Percentiles rank a stretch among this genome's conserved stretches.
Conservation (phyloP, 2,329 filamentous ascomycete species). For the Hymenoscyphus scutula region DNA sequence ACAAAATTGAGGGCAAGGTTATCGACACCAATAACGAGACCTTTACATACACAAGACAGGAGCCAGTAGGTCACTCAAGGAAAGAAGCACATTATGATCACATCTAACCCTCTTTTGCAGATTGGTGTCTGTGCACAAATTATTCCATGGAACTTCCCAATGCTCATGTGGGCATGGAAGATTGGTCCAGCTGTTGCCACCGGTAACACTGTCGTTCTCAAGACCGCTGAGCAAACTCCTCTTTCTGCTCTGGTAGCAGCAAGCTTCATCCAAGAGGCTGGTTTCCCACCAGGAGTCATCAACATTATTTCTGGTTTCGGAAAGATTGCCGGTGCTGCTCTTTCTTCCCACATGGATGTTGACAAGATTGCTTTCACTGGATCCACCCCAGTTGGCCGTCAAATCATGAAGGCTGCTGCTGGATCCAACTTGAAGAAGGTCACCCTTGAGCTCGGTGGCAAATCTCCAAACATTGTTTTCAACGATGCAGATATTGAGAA, state of each 20-base stretch:
- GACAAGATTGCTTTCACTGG: conserved; percentile 68
- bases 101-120: conserved; percentile 18
- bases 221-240: conserved; percentile 62
- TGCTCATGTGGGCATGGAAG: conserved; percentile 68
- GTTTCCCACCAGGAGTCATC: conserved; percentile 63
- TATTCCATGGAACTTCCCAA: conserved; percentile 71
- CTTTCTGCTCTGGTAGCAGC: conserved; percentile 54
- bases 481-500: conserved; percentile 60
- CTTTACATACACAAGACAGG: conserved; percentile 67
- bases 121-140: conserved; percentile 70
- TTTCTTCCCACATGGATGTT: conserved; percentile 61
- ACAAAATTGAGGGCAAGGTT: conserved; percentile 69
- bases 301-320: conserved; percentile 66
- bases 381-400: conserved; percentile 58
- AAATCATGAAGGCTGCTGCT: conserved; percentile 63
- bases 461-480: conserved; percentile 62
- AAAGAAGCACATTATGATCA: conserved; percentile 17
- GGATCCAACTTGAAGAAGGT: conserved; percentile 64
- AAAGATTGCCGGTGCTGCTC: conserved; percentile 62
- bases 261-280: conserved; percentile 58
- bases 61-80: conserved; percentile 51
- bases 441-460: conserved; percentile 61
- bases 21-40: conserved; percentile 63
- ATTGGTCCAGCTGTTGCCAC: conserved; percentile 58
- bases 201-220: conserved; percentile 59